Percentiles rank a stretch among this genome's conserved stretches.
These are phyloP conservation scores for Talaromyces stipitatus DNA, from an alignment of 495 filamentous ascomycete genomes.

Conservation along the genomic window DNA sequence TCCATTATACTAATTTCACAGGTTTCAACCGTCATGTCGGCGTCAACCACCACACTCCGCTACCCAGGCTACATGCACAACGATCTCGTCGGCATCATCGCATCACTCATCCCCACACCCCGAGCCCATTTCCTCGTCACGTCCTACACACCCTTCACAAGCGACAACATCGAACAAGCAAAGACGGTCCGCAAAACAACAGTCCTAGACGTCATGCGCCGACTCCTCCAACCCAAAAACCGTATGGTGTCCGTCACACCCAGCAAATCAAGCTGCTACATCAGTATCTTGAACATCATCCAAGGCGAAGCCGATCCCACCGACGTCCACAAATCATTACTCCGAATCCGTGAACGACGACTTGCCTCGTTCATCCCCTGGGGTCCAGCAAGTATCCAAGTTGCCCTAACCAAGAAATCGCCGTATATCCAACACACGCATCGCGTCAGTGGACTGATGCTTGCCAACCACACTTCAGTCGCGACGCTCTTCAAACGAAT, in stretches of 20 bases:
- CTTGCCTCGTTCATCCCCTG: conserved; percentile 96
- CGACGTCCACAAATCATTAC: conserved; percentile 92
- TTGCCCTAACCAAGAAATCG: conserved; percentile 91
- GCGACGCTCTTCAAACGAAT: conserved; percentile 95
- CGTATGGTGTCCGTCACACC: conserved; percentile 96
- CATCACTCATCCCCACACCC: conserved; percentile 90
- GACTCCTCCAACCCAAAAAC: conserved; percentile 94
- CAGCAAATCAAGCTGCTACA: conserved; percentile 95
- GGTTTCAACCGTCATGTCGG: conserved; percentile 97
- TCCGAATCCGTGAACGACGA: conserved; percentile 89
- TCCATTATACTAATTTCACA: conserved; percentile 11
- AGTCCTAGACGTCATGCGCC: conserved; percentile 93
- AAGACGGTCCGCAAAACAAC: conserved; percentile 97
- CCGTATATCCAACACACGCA: conserved; percentile 84
- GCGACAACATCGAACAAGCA: conserved; percentile 89
- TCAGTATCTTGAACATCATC: conserved; percentile 97
- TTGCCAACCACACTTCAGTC: conserved; percentile 96
- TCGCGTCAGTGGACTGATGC: conserved; percentile 92
- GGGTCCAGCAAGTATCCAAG: conserved; percentile 98
- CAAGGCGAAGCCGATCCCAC: conserved; percentile 96
- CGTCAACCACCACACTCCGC: conserved; percentile 88
- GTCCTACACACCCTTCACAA: conserved; percentile 94
- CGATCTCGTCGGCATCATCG: conserved; percentile 92
- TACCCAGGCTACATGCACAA: conserved; percentile 99
- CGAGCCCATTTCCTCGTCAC: conserved; percentile 98